Conservation (phyloP, 108 stramenopile genomes). For the Cyclotella sp. region DNA sequence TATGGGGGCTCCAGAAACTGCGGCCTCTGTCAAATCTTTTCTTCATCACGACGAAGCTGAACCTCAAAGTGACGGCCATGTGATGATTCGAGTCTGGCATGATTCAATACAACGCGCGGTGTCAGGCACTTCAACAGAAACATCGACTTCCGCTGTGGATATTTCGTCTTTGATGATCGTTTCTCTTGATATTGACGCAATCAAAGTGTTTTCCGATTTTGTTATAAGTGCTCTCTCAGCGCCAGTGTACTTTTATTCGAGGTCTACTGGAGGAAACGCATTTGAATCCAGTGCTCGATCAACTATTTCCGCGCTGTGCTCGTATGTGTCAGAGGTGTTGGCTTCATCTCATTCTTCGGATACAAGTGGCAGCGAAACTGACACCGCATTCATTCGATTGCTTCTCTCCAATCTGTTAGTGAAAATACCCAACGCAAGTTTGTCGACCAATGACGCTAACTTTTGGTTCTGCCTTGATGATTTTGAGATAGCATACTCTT, state of each 20-base stretch:
- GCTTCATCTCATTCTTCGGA: not conserved
- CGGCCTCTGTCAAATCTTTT: not conserved
- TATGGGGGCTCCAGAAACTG: not conserved
- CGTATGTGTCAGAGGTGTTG: slow-evolving; percentile 6
- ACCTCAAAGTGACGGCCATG: not conserved
- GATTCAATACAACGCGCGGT: slow-evolving; percentile 3
- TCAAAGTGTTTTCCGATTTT: slow-evolving; percentile 44
- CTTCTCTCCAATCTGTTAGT: slow-evolving; percentile 6
- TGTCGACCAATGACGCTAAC: not conserved
- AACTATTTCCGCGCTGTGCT: slow-evolving; percentile 12
- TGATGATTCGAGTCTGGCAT: slow-evolving; percentile 8
- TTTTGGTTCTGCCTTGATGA: slow-evolving; percentile 6
- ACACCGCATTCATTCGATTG: not conserved
- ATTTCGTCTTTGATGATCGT: slow-evolving; percentile 51
- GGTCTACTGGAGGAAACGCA: not conserved
- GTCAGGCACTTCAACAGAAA: slow-evolving; percentile 21
- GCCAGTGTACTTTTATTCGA: slow-evolving; percentile 40
- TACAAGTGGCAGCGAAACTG: not conserved
- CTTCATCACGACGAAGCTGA: not conserved
- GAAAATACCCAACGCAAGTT: not conserved
- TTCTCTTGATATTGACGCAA: slow-evolving; percentile 44
- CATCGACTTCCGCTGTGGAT: slow-evolving; percentile 56
- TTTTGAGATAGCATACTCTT: not conserved
- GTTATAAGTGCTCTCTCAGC: slow-evolving; percentile 52
- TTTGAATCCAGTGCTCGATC: slow-evolving; percentile 23